These are phyloP conservation scores for Hanseniaspora sp. DNA, from an alignment of 1,139 yeast species.

Conservation along the genomic window DNA sequence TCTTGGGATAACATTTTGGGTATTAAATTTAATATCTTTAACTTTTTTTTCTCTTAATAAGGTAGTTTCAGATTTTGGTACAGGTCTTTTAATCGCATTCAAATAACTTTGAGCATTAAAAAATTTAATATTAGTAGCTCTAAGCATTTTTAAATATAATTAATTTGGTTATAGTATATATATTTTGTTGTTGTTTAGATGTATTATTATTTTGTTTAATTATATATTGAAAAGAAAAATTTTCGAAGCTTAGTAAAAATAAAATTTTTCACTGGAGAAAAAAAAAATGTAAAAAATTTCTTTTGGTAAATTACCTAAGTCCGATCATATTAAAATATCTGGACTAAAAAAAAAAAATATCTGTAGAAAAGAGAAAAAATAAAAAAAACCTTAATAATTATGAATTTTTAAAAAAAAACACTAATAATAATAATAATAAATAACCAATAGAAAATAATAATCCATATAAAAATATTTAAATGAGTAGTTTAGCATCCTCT, in stretches of 20 bases:
- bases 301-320: too few species aligned
- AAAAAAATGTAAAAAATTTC: not conserved
- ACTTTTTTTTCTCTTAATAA: constrained; percentile 4
- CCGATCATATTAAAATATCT: too few species aligned
- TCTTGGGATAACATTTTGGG: constrained; percentile 14
- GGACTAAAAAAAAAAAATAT: not conserved
- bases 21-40: not conserved
- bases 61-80: constrained; percentile 5
- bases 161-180: too few species aligned
- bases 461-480: not conserved
- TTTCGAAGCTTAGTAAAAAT: too few species aligned
- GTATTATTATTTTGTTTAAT: too few species aligned
- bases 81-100: constrained; percentile 7
- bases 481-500: not conserved
- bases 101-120: constrained; percentile 1
- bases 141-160: not conserved
- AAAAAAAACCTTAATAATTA: not conserved
- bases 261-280: not conserved
- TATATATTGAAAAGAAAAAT: not conserved
- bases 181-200: too few species aligned
- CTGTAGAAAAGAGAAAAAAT: not conserved
- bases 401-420: too few species aligned
- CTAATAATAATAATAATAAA: not conserved
- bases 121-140: not conserved
- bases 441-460: not conserved